Evolutionary conservation across 352 stramenopile species (phyloP).

Genomic region (Pythium utonaiense): DNA sequence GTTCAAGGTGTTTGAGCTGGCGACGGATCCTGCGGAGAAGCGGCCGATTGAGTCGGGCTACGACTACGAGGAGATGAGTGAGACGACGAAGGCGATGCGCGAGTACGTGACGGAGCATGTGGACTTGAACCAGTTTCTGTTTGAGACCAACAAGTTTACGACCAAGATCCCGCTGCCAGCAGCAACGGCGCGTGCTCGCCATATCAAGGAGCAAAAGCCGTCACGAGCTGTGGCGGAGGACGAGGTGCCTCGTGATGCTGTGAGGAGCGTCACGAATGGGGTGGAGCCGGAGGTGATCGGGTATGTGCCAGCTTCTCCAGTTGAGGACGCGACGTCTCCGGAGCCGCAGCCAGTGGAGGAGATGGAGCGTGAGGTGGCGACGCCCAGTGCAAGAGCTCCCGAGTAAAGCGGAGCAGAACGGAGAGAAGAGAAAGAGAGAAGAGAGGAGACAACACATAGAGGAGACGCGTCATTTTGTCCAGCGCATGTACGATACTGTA

Average conservation of each 20-base stretch:
- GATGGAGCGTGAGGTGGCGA: not conserved
- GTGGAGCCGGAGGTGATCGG: not conserved
- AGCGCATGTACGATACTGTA: not conserved
- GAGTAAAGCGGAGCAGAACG: not conserved
- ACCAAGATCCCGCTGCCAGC: not conserved
- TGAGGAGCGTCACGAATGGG: not conserved
- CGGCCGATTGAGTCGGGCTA: conserved; percentile 23
- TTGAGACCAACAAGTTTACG: conserved; percentile 62
- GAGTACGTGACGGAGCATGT: conserved; percentile 52
- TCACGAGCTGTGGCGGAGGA: not conserved
- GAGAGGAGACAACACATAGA: not conserved
- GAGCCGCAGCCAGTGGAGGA: not conserved
- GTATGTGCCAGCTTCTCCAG: not conserved
- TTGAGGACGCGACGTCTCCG: not conserved
- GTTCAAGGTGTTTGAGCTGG: conserved; percentile 9
- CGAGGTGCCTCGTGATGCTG: not conserved
- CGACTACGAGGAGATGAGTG: conserved; percentile 58
- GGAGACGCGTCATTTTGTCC: not conserved
- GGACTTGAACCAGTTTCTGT: conserved; percentile 72
- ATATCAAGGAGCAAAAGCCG: conserved; percentile 2
- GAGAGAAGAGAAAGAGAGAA: not conserved
- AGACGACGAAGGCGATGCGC: conserved; percentile 38
- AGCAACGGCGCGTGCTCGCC: not conserved
- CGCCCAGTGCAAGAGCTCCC: not conserved
- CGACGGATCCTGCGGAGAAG: conserved; percentile 1